phyloP scores from a whole-genome alignment of 305 asterid species.

The Solanum hybrid region DNA sequence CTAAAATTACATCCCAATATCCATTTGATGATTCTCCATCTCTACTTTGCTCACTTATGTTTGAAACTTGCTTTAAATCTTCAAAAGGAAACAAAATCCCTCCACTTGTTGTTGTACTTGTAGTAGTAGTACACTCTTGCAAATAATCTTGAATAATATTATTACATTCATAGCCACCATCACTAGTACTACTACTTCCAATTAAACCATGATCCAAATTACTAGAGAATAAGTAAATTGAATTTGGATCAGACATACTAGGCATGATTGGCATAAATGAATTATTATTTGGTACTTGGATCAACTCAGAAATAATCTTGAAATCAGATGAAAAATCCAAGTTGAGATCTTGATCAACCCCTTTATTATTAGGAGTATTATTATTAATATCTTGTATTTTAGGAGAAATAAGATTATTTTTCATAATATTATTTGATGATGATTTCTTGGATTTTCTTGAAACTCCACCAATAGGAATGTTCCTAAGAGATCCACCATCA shows the following conservation, averaged over 20 bases:
- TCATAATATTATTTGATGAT: neutral
- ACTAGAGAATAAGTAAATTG: neutral
- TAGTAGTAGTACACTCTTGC: neutral
- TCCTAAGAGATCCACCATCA: constrained; percentile 69
- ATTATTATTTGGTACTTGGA: neutral
- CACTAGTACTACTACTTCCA: neutral
- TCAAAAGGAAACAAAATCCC: neutral
- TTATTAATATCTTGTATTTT: neutral
- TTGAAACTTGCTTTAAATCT: neutral
- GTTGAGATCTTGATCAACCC: neutral
- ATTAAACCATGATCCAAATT: neutral
- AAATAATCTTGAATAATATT: neutral
- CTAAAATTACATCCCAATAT: neutral
- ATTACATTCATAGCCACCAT: neutral
- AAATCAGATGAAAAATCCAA: neutral
- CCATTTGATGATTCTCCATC: neutral
- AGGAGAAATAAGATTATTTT: neutral
- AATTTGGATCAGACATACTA: neutral
- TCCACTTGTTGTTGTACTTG: neutral
- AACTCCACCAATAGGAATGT: constrained; percentile 78
- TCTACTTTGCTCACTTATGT: neutral
- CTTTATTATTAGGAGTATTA: neutral
- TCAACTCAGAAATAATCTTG: neutral
- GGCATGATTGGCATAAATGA: neutral
- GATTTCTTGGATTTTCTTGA: constrained; percentile 53